Evolutionary conservation across 2,329 filamentous ascomycete species (phyloP), one percentile per base, ranked within the genome.

Genomic region (Ascosphaera aggregata): DNA sequence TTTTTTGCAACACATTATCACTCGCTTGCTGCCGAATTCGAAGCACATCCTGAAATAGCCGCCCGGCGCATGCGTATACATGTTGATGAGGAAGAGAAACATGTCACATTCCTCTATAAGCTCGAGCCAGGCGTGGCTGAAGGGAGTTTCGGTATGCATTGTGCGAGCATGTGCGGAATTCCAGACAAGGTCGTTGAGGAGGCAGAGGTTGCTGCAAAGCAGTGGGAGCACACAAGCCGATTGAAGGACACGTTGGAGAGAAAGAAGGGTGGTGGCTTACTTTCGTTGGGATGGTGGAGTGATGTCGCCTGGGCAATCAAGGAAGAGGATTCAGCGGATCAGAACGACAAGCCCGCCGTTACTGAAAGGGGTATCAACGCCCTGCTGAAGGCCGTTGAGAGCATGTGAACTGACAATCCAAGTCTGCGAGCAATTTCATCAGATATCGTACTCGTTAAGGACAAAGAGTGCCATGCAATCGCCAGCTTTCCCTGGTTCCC

Each of bases 1-100:
- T 95, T 93, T 69, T 98, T 98, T 50, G 89, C 89, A 1, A 98
- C 89, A 0, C 89, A 98, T 52, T 98, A 98, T 57, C 89, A 94
- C 54, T 89, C 80, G 2, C 69, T 98, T 1, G 85, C 86, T 0
- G 76, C 80, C 0, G 89, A 98, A 54, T 98, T 95, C 50, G 73
- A 78, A 46, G 67, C 69, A 13, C 89, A 98, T 48, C 85, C 89
- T 0, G 85, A 98, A 58, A 80, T 98, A 41, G 60, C 71, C 5
- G 71, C 85, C 3, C 79, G 80, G 50, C 72, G 89, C 11, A 98
- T 98, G 89, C 79, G 81, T 44, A 95, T 98, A 42, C 72, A 85
- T 42, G 89, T 98, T 1, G 86, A 98, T 45, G 80, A 89, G 3
- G 70, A 67, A 36, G 69, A 81, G 42, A 71, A 81, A 18, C 73